Conservation (phyloP, 1,284 basidiomycete species). For the Coriolopsis trogii region DNA sequence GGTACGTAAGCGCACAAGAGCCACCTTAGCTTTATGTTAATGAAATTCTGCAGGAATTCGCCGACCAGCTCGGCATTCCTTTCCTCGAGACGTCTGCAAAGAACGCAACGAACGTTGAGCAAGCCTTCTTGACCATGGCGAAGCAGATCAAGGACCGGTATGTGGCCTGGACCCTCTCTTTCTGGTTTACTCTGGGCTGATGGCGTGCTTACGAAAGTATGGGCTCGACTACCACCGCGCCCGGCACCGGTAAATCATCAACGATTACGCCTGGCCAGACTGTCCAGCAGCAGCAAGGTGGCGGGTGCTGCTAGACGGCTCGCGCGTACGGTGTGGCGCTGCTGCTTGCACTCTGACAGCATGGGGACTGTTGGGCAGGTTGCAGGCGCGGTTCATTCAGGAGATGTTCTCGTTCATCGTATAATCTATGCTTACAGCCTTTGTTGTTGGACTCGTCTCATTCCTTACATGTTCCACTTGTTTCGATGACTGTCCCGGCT, state of each 20-base stretch:
- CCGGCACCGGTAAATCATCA: constrained; percentile 71
- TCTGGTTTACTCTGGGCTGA: constrained; percentile 1
- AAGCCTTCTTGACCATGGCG: constrained; percentile 99
- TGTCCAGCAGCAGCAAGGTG: constrained; percentile 72
- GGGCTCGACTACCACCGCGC: constrained; percentile 74
- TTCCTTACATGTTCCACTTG: constrained; percentile 19
- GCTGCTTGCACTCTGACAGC: constrained; percentile 11
- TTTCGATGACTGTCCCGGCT: constrained; percentile 17
- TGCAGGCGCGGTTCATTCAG: constrained; percentile 20
- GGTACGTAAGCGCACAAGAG: constrained; percentile 47
- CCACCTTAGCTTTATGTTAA: no score
- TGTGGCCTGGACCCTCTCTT: constrained; percentile 22
- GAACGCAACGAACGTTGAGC: constrained; percentile 98
- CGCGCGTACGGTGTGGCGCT: constrained; percentile 1
- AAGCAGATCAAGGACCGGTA: constrained; percentile 98
- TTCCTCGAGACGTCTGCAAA: constrained; percentile 99
- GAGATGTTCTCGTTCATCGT: constrained; percentile 29
- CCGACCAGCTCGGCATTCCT: constrained; percentile 92
- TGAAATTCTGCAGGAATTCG: constrained; percentile 86
- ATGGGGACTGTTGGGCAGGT: constrained; percentile 14
- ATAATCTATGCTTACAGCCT: constrained; percentile 37
- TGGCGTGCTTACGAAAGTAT: constrained; percentile 50
- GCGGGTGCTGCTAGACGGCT: constrained; percentile 71
- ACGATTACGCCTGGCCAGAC: constrained; percentile 76
- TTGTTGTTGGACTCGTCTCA: constrained; percentile 33